Evolutionary conservation across 345 rosid species (phyloP), one percentile per base, ranked within the genome.

Genomic region (Eucalyptus grandis): DNA sequence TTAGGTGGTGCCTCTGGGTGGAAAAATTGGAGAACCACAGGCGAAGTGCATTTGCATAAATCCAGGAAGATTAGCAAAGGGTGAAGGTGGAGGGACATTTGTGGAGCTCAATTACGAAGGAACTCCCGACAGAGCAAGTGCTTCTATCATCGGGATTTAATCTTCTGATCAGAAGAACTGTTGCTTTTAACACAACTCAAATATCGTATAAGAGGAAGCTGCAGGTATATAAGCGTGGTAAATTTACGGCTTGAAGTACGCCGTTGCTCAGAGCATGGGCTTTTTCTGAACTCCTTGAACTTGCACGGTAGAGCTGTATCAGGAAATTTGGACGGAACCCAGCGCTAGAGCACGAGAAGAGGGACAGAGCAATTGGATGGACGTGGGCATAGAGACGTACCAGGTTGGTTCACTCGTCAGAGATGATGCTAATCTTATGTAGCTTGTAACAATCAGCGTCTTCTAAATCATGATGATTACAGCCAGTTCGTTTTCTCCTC

Each of bases 81-180:
- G 99, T 90, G 97, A 95, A 93, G 96, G 97, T 2, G 98, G 94
- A 2, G 98, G 99, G 89, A 97, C 98, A 87, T 98, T 98, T 86
- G 97, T 89, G 17, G 98, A 97, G 94, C 94, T 97, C 80, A 88
- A 91, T 88, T 96, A 93, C 91, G 90, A 89, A 30, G 96, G 96
- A 15, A 90, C 92, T 91, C 94, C 95, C 43, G 95, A 96, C 87
- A 94, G 89, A 67, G 92, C 95, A 89, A 93, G 93, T 50, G 98
- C 96, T 89, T 95, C 98, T 51, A 89, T 97, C 81, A 91, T 95
- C 60, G 89, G 96, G 92, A 96, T 97, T 89, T 97, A 93, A 93
- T 69, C 77, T 43, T 27, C 43, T 21, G 87, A 67, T 51, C 30
- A 46, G 65, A 87, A 14, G 86, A 34, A n/a, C 83, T 19, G 27